Evolutionary conservation across 2,329 filamentous ascomycete genomes (phyloP), one percentile per base, ranked within the genome.

Genomic region (Hansfordia pulvinata): DNA sequence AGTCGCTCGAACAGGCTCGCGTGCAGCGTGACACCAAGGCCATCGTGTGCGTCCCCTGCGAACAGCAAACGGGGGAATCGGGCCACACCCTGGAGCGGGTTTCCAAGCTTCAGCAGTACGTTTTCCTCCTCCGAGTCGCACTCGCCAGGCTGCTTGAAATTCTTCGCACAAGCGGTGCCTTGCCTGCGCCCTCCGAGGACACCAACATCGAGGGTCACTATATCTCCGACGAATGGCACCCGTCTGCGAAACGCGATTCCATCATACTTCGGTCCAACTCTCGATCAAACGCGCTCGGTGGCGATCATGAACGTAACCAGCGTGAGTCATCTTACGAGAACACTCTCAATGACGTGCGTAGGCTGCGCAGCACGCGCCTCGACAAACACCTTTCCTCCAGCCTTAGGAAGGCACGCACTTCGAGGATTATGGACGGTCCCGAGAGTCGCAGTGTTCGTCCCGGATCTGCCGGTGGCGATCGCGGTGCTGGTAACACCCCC

Each of bases 381-480:
- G 88, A 98, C 45, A 88, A 92, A 46, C 84, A 93, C 43, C 59
- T 98, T 22, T 96, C 88, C 19, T 92, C 84, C 13, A 94, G 85
- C 26, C 85, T 88, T 49, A 81, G 82, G 47, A 90, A 86, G 43
- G 83, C 88, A 25, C 71, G 90, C 38, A 84, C 83, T 15, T 96
- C 90, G 7, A 72, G 84, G 29, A 86, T 98, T 31, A 86, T 98
- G 50, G 86, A 94, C 48, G 84, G 82, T 1, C 80, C 84, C 2
- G 76, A 84, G 41, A 77, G 76, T 19, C 60, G 62, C 27, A 66
- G 59, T 39, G 69, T 67, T 10, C 70, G 77, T 28, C 80, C 82
- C 23, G 80, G 77, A 12, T 84, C 81, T 26, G 66, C 75, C 21
- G 80, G 79, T 29, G 69, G 62, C 24, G 69, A 75, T 31, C 60